Evolutionary conservation across 768 basidiomycete genomes (phyloP).

Genomic region (Lactifluus pinguis): DNA sequence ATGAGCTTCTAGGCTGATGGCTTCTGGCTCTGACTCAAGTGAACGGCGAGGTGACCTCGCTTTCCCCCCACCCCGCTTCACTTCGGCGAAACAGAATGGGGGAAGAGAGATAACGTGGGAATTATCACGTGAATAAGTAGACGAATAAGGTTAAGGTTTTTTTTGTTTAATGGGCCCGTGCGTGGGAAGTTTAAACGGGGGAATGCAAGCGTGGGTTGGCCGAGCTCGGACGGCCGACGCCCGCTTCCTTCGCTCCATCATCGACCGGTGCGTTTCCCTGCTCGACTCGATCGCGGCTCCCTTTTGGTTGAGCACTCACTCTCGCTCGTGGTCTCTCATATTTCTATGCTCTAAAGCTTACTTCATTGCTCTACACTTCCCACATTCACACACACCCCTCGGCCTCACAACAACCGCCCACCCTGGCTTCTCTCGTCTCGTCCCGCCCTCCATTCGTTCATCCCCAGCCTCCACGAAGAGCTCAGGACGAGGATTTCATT

Average conservation of each 20-base stretch:
- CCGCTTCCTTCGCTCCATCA: slow-evolving; percentile 23
- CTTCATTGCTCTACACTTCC: neutral
- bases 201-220: slow-evolving; percentile 19
- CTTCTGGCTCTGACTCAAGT: neutral
- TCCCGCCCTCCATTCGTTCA: slow-evolving; percentile 26
- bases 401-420: slow-evolving; percentile 23
- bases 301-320: slow-evolving; percentile 31
- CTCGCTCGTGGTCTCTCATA: slow-evolving; percentile 26
- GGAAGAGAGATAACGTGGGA: neutral
- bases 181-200: slow-evolving; percentile 19
- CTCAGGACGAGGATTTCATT: slow-evolving; percentile 69
- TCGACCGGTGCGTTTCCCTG: slow-evolving; percentile 18
- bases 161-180: slow-evolving; percentile 19
- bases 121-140: slow-evolving; percentile 7
- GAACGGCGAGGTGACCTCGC: neutral
- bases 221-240: slow-evolving; percentile 22
- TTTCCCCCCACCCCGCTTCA: neutral
- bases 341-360: slow-evolving; percentile 17
- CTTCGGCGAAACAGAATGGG: neutral
- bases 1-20: neutral
- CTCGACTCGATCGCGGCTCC: slow-evolving; percentile 21
- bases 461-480: slow-evolving; percentile 21
- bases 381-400: slow-evolving; percentile 20
- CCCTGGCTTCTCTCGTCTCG: slow-evolving; percentile 28
- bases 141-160: slow-evolving; percentile 20